Evolutionary conservation across 148 eudicot genomes (phyloP).

Genomic region (Rhododendron ferrugineum): DNA sequence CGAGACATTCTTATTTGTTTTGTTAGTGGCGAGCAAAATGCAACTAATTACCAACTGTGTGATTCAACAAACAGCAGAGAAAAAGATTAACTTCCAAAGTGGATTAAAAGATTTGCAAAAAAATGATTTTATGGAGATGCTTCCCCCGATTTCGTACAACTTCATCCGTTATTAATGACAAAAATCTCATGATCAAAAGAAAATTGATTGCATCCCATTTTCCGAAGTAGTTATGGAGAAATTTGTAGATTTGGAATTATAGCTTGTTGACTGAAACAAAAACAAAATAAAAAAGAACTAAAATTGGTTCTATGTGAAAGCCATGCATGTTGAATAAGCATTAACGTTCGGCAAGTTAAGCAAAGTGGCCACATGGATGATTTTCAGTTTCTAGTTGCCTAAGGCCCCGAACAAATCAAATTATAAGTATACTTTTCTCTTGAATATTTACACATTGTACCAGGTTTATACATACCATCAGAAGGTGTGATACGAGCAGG

Average conservation of each 20-base stretch:
- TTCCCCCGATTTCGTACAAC: background rate
- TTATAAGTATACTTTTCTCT: background rate
- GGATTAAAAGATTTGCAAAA: background rate
- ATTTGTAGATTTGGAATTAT: background rate
- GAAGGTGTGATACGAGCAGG: conserved; percentile 26
- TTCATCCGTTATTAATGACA: background rate
- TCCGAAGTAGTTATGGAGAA: background rate
- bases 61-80: background rate
- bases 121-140: background rate
- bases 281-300: background rate
- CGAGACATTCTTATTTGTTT: background rate
- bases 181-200: background rate
- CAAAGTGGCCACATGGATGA: background rate
- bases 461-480: conserved; percentile 28
- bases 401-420: background rate
- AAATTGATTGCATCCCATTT: background rate
- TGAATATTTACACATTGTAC: background rate
- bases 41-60: background rate
- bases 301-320: background rate
- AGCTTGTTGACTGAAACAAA: background rate
- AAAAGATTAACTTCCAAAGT: background rate
- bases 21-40: background rate
- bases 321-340: background rate
- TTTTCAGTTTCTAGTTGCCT: background rate
- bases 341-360: background rate